These are phyloP conservation scores for Xylaria sp. DNA, from an alignment of 2,329 filamentous ascomycete genomes.

Conservation along the genomic window DNA sequence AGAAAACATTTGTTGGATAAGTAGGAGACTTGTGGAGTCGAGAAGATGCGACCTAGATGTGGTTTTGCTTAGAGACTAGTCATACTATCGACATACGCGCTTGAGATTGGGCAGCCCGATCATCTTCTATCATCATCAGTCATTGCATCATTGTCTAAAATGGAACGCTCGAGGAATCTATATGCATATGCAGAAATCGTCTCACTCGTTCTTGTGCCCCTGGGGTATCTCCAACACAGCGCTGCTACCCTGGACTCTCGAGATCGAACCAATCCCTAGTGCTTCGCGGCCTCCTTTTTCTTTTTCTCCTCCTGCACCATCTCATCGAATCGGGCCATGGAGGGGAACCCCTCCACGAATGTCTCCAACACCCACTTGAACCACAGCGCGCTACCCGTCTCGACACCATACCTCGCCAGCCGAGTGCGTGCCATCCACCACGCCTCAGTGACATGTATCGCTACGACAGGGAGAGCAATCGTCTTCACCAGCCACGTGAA, in stretches of 20 bases:
- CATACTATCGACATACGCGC: background rate
- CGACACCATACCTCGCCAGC: slow-evolving; percentile 60
- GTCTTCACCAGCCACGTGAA: slow-evolving; percentile 68
- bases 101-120: background rate
- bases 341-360: slow-evolving; percentile 64
- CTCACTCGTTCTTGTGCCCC: background rate
- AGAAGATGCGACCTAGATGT: background rate
- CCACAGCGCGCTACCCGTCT: slow-evolving; percentile 60
- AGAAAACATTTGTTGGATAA: background rate
- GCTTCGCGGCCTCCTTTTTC: slow-evolving; percentile 55
- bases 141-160: slow-evolving; percentile 20
- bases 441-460: slow-evolving; percentile 74
- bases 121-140: slow-evolving; percentile 22
- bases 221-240: background rate
- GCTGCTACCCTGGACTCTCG: background rate
- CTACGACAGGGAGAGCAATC: slow-evolving; percentile 68
- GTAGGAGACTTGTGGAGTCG: background rate
- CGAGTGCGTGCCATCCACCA: slow-evolving; percentile 60
- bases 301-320: slow-evolving; percentile 57
- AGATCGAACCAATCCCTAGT: slow-evolving; percentile 42
- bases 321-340: slow-evolving; percentile 63
- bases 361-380: slow-evolving; percentile 63
- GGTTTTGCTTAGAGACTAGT: background rate
- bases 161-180: background rate
- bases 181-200: background rate